Evolutionary conservation across 345 rosid genomes (phyloP), one percentile per base, ranked within the genome.

Genomic region (Lumnitzera littorea): DNA sequence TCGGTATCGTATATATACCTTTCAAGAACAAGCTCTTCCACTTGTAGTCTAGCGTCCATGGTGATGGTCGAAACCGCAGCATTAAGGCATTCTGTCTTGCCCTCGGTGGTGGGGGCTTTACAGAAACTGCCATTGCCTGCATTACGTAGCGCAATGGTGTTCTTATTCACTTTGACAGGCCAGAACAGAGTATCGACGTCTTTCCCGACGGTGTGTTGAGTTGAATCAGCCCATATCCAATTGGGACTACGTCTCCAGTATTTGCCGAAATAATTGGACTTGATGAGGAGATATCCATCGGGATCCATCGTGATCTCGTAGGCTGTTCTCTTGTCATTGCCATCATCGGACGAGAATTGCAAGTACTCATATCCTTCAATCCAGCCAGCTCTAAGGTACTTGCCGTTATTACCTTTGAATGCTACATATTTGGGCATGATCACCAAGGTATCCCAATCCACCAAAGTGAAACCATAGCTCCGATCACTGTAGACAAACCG

Each of bases 221-320:
- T 13, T 20, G 25, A 53, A 11, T 53, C 56, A 23, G 27, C 56
- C 56, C 56, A 53, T 4, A 53, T 53, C 56, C 56, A 53, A 12
- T 53, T 23, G 20, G 8, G 56, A 24, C 56, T 20, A 6, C 56
- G 23, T 24, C 56, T 15, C 56, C 56, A 53, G 56, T n/a, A 53
- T 23, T 53, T 53, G 13, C 56, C 56, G 10, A 13, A n/a, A 24
- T 53, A 20, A 11, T 17, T n/a, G 56, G 20, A 15, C 25, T 53
- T 53, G 6, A 53, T 53, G 29, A 17, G 56, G 13, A 53, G 14
- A 24, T 24, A n/a, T 20, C 56, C 56, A 17, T 53, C 27, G 56
- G 20, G 56, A n/a, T 17, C 11, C 13, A 24, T 53, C 12, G 24
- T n/a, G 56, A 53, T 20, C 53, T 50, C 16, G 15, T 50, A 17